phyloP scores from a whole-genome alignment of 2,329 filamentous ascomycete genomes.

The Exserohilum turcica region DNA sequence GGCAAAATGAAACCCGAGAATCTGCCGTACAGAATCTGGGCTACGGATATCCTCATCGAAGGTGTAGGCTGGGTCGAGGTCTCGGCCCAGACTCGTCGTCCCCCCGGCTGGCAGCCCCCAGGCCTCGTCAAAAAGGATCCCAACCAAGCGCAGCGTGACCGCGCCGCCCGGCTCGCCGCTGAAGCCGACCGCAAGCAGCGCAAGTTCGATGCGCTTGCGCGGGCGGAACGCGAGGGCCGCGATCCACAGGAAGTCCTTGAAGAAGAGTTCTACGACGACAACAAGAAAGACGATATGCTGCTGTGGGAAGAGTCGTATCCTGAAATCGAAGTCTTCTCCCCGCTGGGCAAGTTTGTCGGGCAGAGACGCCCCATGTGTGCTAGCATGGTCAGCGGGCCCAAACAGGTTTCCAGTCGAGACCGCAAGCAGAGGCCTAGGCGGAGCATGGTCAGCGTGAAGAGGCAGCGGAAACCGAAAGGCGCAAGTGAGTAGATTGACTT shows the following conservation, averaged over 20 bases:
- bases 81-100: conserved; percentile 72
- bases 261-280: conserved; percentile 26
- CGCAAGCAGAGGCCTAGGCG: conserved; percentile 64
- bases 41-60: conserved; percentile 85
- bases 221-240: conserved; percentile 12
- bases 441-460: conserved; percentile 66
- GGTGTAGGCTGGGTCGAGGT: conserved; percentile 94
- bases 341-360: conserved; percentile 79
- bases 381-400: conserved; percentile 65
- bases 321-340: conserved; percentile 81
- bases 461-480: conserved; percentile 33
- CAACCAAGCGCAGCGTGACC: conserved; percentile 30
- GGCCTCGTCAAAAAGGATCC: conserved; percentile 57
- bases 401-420: conserved; percentile 56
- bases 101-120: conserved; percentile 36
- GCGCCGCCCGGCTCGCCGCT: conserved; percentile 11
- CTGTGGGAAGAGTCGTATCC: conserved; percentile 58
- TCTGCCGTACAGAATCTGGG: conserved; percentile 79
- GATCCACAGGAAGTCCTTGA: conserved; percentile 42
- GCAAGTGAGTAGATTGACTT: neutral
- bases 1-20: conserved; percentile 67
- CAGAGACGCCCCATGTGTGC: conserved; percentile 71
- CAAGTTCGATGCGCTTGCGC: conserved; percentile 27
- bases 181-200: conserved; percentile 19
- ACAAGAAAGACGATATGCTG: conserved; percentile 18